Base-by-base conservation (phyloP, 495 filamentous ascomycete species). In the Penicillium diatomitis region DNA sequence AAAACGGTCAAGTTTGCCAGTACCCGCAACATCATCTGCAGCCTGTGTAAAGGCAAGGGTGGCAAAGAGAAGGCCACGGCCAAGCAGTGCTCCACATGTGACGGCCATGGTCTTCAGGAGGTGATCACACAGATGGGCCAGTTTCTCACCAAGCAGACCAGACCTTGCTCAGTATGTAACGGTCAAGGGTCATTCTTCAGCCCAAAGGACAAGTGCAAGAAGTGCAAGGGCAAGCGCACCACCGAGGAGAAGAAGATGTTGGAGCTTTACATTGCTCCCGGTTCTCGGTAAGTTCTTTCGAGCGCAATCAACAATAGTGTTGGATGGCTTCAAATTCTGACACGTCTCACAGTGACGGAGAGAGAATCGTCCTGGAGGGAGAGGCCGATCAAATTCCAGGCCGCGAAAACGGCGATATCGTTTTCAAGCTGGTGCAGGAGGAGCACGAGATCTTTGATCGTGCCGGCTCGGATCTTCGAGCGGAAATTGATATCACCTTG, bases 151-250 rank as follows among this genome's bases (percentile, higher is more conserved):
- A 84, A 85, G 60, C 81, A 84, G 48, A 78, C 78, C 6, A 77
- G 85, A 10, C 57, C 78, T 9, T 98, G 92, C 69, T 78, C 80
- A 51, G 77, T 79, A 47, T 98, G 92, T 72, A 78, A 79, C 46
- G 89, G 88, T 9, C 79, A 84, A 9, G 92, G 92, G 9, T 80
- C 81, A 48, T 80, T 90, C 56, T 95, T 82, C 74, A 86, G 86
- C 66, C 88, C 92, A 53, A 96, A 96, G 73, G 92, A 98, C 52
- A 85, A 86, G 63, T 98, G 92, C 75, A 94, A 90, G 76, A 96
- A 94, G 75, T 98, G 94, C 79, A 96, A 96, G 70, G 92, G 92
- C 40, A 82, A 85, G 61, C 79, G 86, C 44, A 86, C 87, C 4
- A 73, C 76, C 32, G 81, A 87, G 61, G 83, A 88, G 63, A 91